Evolutionary conservation across 768 basidiomycete genomes (phyloP), one percentile per base, ranked within the genome.

Genomic region (Pleurotus salmoneostramineus): DNA sequence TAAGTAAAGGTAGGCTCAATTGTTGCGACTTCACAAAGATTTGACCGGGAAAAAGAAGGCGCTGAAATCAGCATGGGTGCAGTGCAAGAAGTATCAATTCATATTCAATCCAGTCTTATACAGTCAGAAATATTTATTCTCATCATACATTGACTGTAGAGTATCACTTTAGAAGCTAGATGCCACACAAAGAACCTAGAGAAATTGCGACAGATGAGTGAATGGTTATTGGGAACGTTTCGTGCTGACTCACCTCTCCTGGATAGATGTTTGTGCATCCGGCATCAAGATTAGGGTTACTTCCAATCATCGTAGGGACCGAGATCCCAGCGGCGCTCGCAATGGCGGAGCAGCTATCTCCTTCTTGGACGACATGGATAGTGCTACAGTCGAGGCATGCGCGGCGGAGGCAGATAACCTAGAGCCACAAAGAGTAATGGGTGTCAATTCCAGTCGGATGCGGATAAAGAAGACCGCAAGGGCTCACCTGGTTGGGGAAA

Each of bases 281-380:
- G 6, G 61, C 56, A 67, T 84, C 71, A 56, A 89, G 67, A 64
- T 89, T 85, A 2, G 83, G 87, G 72, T 89, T 90, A 74, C 89
- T 88, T 33, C 73, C 64, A 60, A 75, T 66, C 21, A 91, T 72
- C 17, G 78, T 79, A 37, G 62, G 72, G 61, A 74, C 59, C 49
- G 76, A 64, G 58, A 86, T 79, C 31, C 72, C 73, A 58, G 77
- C 75, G 17, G 58, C 65, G 0, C 58, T 49, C 1, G 77, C 68
- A 55, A 89, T 78, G 21, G 50, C 56, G 0, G 51, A 61, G 70
- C 89, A 90, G 34, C 70, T 76, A 64, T 89, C 80, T n/a, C 79
- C 81, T 0, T 63, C 43, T 21, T 67, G 63, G 37, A 83, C 77
- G 43, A 78, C 74, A 63, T 82, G 74, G 14, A 77, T 77, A n/a